phyloP scores from a whole-genome alignment of 495 filamentous ascomycete species.

The Bombardia bombarda region DNA sequence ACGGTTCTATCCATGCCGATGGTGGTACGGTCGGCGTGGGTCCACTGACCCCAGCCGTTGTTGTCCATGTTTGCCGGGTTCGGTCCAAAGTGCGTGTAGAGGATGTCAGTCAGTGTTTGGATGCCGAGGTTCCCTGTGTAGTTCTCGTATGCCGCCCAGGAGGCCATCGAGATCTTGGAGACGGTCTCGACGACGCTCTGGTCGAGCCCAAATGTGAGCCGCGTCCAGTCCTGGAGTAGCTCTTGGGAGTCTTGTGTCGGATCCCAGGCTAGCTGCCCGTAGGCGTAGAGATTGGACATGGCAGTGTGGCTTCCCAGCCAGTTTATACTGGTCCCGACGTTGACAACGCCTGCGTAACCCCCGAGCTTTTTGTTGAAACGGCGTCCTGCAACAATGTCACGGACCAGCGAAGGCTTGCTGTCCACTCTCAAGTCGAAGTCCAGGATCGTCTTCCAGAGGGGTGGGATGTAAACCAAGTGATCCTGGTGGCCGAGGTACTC shows the following conservation, averaged over 20 bases:
- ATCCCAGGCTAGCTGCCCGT: constrained; percentile 58
- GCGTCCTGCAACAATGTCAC: constrained; percentile 52
- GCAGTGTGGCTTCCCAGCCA: constrained; percentile 63
- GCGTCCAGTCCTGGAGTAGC: constrained; percentile 57
- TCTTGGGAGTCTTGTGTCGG: constrained; percentile 35
- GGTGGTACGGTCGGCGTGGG: constrained; percentile 46
- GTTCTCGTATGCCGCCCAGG: constrained; percentile 64
- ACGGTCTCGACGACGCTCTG: constrained; percentile 47
- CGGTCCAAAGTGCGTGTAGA: constrained; percentile 58
- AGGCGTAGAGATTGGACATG: constrained; percentile 69
- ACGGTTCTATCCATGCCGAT: constrained; percentile 72
- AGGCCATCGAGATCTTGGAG: constrained; percentile 56
- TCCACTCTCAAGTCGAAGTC: constrained; percentile 60
- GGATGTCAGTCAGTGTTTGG: constrained; percentile 62
- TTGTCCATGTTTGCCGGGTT: constrained; percentile 58
- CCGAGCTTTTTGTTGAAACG: constrained; percentile 50
- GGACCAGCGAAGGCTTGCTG: constrained; percentile 37
- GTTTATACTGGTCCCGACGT: constrained; percentile 57
- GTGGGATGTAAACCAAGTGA: constrained; percentile 58
- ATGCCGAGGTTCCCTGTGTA: constrained; percentile 65
- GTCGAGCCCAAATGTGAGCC: constrained; percentile 54
- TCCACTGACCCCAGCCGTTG: constrained; percentile 70
- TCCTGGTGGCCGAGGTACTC: constrained; percentile 68
- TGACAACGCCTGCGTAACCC: constrained; percentile 61
- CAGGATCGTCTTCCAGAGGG: constrained; percentile 59